Evolutionary conservation across 352 stramenopile genomes (phyloP), one percentile per base, ranked within the genome.

Genomic region (Phytopythium boreale): DNA sequence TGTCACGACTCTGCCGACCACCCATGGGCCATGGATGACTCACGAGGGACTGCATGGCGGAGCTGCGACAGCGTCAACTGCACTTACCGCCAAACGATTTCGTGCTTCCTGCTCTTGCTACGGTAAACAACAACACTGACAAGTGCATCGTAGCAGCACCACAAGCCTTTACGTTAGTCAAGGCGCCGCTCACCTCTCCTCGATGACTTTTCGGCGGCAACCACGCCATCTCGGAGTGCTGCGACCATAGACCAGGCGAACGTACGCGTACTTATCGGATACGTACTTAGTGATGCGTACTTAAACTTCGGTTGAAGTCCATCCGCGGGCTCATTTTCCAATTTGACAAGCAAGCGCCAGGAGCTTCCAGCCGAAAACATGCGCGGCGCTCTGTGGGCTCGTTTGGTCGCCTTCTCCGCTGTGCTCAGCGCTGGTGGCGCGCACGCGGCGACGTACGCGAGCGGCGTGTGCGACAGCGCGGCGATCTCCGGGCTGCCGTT

Each of bases 401-500:
- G 34, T 14, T 3, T 14, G 34, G 8, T n/a, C 24, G 31, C 17
- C 2, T n/a, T 36, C 24, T 26, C 14, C 1, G 24, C 47, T 29
- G 24, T 24, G 47, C 24, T 55, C 24, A 22, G 22, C 47, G 14
- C 24, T 10, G 24, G 20, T 7, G 2, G 24, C 47, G 47, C 47
- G 22, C 26, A 11, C 8, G 47, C 24, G 22, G 14, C 47, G 22
- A 29, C 22, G n/a, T 52, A 52, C 22, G 52, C 50, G 17, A 39
- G 50, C 26, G 80, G 77, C 46, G 72, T 87, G 12, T 92, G 82
- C 46, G 72, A 89, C 58, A 64, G 80, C 63, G 43, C 63, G 15
- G 67, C 68, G 39, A 79, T 89, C 51, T 46, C 72, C 7, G 64
- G 59, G 2, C 61, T 89, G 39, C 82, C 83, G 39, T 96, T 93